Percentiles rank a stretch among this genome's conserved stretches.
Evolutionary conservation across 2,329 filamentous ascomycete genomes (phyloP).

Genomic region (Aspergillus melleus): DNA sequence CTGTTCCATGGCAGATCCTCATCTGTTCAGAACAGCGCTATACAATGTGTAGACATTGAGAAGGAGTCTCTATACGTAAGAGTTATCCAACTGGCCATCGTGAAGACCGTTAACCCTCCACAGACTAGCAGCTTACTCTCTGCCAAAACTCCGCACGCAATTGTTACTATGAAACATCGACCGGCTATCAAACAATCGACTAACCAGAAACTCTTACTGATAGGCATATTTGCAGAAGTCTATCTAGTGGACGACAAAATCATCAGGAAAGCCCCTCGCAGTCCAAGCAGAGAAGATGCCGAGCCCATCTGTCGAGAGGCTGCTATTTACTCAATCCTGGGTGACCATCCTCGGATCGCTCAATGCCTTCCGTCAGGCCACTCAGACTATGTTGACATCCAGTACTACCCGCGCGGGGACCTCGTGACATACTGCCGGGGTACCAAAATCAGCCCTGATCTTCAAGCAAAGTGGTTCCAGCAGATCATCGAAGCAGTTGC

Average conservation of each 20-base stretch:
- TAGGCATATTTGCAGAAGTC: conserved; percentile 11
- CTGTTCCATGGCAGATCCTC: not conserved
- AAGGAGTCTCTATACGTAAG: not conserved
- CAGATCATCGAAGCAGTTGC: conserved; percentile 23
- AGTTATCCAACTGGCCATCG: too few species aligned
- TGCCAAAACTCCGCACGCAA: not conserved
- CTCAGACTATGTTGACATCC: not conserved
- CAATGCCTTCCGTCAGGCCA: not conserved
- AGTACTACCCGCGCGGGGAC: not conserved
- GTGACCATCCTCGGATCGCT: not conserved
- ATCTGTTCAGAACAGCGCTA: not conserved
- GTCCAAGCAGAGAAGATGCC: not conserved
- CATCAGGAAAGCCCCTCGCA: conserved; percentile 13
- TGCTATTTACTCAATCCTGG: not conserved
- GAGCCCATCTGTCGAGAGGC: not conserved
- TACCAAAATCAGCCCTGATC: not conserved
- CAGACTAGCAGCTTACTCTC: not conserved
- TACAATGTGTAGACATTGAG: not conserved
- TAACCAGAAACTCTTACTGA: conserved; percentile 7
- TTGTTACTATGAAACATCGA: not conserved
- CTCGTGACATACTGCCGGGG: not conserved
- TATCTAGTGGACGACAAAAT: conserved; percentile 9
- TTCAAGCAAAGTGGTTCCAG: conserved; percentile 15
- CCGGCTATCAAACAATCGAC: not conserved
- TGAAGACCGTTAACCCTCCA: not conserved